A percentile compares a stretch with the other conserved stretches of the same genome.
phyloP scores from a whole-genome alignment of 805 yeast species.

The Metschnikowia cerradonensis region DNA sequence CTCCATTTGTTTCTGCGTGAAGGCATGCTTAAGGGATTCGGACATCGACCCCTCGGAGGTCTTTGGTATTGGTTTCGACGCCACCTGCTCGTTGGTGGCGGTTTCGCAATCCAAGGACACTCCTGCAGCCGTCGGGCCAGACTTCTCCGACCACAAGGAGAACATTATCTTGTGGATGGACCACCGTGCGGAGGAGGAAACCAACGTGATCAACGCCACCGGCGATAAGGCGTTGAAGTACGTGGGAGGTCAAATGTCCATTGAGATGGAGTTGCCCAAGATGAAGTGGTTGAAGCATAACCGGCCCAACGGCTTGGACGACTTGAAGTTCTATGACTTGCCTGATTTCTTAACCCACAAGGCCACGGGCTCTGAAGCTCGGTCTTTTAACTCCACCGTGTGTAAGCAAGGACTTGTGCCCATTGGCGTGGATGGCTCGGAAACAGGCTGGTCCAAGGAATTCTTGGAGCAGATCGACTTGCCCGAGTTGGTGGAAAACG shows the following conservation, averaged over 20 bases:
- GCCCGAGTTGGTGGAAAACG: constrained; percentile 71
- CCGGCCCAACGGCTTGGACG: constrained; percentile 55
- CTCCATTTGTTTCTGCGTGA: constrained; percentile 77
- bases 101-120: constrained; percentile 58
- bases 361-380: constrained; percentile 82
- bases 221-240: constrained; percentile 76
- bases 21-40: constrained; percentile 67
- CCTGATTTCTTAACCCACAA: constrained; percentile 89
- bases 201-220: constrained; percentile 75
- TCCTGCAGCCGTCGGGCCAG: constrained; percentile 91
- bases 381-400: constrained; percentile 85
- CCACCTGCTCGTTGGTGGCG: constrained; percentile 92
- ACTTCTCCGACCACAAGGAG: constrained; percentile 65
- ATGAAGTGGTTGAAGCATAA: constrained; percentile 93
- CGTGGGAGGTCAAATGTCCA: constrained; percentile 97
- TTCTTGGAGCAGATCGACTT: constrained; percentile 67
- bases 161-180: constrained; percentile 98
- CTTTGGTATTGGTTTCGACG: constrained; percentile 92
- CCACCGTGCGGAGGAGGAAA: constrained; percentile 85
- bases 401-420: constrained; percentile 97
- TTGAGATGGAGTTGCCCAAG: constrained; percentile 97
- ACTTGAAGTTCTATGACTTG: constrained; percentile 84
- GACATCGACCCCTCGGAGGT: constrained; percentile 65
- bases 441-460: constrained; percentile 85
- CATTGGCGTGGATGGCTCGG: constrained; percentile 81